Evolutionary conservation across 345 rosid species (phyloP), one percentile per base, ranked within the genome.

Genomic region (Carallia brachiata): DNA sequence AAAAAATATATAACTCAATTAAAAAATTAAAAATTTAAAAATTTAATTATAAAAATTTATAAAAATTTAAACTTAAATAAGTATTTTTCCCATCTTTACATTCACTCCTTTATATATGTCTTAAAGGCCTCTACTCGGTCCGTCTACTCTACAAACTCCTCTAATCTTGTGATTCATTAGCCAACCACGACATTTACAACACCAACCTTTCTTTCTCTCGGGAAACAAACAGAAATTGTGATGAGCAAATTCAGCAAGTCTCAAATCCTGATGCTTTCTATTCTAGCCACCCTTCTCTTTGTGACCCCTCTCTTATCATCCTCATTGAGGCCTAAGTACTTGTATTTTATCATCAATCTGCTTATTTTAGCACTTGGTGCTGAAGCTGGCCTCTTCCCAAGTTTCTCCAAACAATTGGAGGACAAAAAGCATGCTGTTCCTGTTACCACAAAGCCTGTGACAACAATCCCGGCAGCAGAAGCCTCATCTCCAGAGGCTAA

Each of bases 331-430:
- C 79, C 86, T 4, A 78, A 81, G 16, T 87, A 84, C 68, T 74
- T 89, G 48, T 89, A 87, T 77, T 74, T 89, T 63, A 56, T 89
- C 72, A 55, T 80, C 68, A 89, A 89, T 76, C 71, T 87, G 66
- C 85, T 89, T 64, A 85, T 89, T 65, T 68, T 89, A 64, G 79
- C 81, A 39, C 84, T 89, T 27, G 88, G 93, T 4, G 93, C 82
- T 6, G 88, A 89, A 67, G 89, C 89, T 1, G 93, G 93, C 53
- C 81, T 88, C 63, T 79, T 87, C 67, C 81, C 86, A 6, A 53
- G 68, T 59, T 78, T 80, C 78, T 72, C 85, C 63, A 80, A 76
- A 62, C 82, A 88, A 39, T 47, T 62, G 13, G 72, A 78, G 16
- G 81, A 70, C 59, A 79, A 63, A 30, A 74, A 62, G 28, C 60